Conservation (phyloP, 257 asterid species). For the Echites panduratus region DNA sequence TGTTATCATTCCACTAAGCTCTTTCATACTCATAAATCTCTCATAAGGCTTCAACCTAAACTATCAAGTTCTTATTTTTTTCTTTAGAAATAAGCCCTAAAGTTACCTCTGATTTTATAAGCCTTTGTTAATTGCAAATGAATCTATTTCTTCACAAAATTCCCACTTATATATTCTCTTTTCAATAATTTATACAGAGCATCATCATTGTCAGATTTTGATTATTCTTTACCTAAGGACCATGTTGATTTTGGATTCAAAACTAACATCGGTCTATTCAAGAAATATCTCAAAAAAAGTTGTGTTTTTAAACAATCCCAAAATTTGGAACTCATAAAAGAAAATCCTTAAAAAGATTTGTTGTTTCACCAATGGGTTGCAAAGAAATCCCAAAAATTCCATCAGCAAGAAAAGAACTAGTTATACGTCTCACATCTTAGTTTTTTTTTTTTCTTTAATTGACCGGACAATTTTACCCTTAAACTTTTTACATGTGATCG, state of each 20-base stretch:
- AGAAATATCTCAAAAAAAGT: slow-evolving; percentile 40
- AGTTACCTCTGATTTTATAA: slow-evolving; percentile 73
- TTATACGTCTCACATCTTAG: too few relatives aligned
- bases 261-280: slow-evolving; percentile 61
- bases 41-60: slow-evolving; percentile 66
- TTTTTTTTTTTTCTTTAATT: too few relatives aligned
- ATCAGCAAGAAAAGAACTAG: slow-evolving; percentile 49
- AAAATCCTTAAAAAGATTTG: not conserved
- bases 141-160: slow-evolving; percentile 72
- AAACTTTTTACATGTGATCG: too few relatives aligned
- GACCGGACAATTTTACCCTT: too few relatives aligned
- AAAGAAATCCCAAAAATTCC: slow-evolving; percentile 30
- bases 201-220: slow-evolving; percentile 41
- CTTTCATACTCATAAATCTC: slow-evolving; percentile 61
- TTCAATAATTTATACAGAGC: slow-evolving; percentile 69
- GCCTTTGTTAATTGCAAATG: slow-evolving; percentile 79
- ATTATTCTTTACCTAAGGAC: slow-evolving; percentile 49
- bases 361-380: too few relatives aligned
- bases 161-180: slow-evolving; percentile 87
- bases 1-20: slow-evolving; percentile 91
- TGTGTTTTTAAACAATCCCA: slow-evolving; percentile 14
- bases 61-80: slow-evolving; percentile 62
- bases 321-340: slow-evolving; percentile 22
- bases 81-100: slow-evolving; percentile 68
- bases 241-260: slow-evolving; percentile 42